Base-by-base conservation (phyloP, 2,329 filamentous ascomycete genomes). In the Colletotrichum gloeosporioides region DNA sequence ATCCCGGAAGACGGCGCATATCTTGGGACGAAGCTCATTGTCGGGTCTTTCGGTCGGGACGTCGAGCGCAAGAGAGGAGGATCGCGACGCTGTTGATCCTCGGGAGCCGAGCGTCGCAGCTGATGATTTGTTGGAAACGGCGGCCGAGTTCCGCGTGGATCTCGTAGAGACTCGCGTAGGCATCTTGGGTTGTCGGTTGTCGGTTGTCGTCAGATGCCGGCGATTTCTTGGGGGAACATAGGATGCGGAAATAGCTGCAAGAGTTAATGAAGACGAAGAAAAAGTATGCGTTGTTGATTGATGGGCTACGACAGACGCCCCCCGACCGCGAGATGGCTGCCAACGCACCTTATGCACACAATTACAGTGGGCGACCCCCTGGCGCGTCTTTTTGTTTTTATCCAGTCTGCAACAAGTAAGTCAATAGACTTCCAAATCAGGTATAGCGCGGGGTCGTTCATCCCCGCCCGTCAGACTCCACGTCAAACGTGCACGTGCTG, bases 1-100 rank as follows among this genome's bases (percentile, higher is more conserved):
- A 84, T 96, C 94, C 78, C 90, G 90, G 82, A 96, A 96, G 65
- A 95, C 90, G 71, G 90, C 86, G 82, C 93, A 94, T 69, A 98
- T 89, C 82, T 95, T 94, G 44, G 89, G 90, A 80, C 96, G 94
- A 79, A 98, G 87, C 18, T 90, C 90, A 74, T 91, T 95, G 63
- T 92, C 89, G 69, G 92, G 91, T 5, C 93, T 90, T 82, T 98
- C 95, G 80, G 93, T 91, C 53, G 94, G 93, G n/a, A 94, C 84
- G 57, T 90, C 87, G 78, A 85, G 27, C 78, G 82, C 83, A 25
- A 84, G 81, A 7, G 89, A 86, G 6, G 89, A 89, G 36, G 84
- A 83, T 68, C 88, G 87, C 65, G 89, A 90, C 10, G 86, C 83
- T 39, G 84, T 86, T 4, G 89, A 89, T 18, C 85, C 82, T 78